Evolutionary conservation across 2,329 filamentous ascomycete genomes (phyloP).

Genomic region (Sclerotinia minor): DNA sequence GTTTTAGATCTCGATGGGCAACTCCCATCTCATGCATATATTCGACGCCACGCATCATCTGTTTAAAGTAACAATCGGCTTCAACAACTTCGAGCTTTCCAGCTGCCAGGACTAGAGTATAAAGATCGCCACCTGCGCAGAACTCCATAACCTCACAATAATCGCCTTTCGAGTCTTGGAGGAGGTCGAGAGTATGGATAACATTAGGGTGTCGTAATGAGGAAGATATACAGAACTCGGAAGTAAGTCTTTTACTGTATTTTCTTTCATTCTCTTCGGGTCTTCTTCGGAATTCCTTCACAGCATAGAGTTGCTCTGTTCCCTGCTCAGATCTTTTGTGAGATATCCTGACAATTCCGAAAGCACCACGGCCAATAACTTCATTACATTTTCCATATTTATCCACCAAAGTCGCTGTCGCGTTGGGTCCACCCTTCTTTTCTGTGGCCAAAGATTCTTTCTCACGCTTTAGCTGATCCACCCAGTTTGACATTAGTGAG

Average conservation of each 20-base stretch:
- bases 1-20: constrained; percentile 93
- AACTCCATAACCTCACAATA: constrained; percentile 99
- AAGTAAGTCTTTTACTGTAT: constrained; percentile 95
- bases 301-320: constrained; percentile 87
- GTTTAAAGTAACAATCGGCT: constrained; percentile 98
- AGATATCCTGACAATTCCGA: constrained; percentile 95
- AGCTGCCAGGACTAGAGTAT: constrained; percentile 86
- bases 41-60: constrained; percentile 97
- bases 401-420: constrained; percentile 79
- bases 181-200: constrained; percentile 92
- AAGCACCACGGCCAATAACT: constrained; percentile 91
- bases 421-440: constrained; percentile 73
- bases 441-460: constrained; percentile 75
- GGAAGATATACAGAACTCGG: constrained; percentile 97
- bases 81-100: constrained; percentile 90
- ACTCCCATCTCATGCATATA: constrained; percentile 99
- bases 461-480: constrained; percentile 87
- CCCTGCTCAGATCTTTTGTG: constrained; percentile 89
- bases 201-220: constrained; percentile 96
- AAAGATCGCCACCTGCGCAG: constrained; percentile 92
- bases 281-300: constrained; percentile 95
- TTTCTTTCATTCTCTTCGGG: constrained; percentile 95
- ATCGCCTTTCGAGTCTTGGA: constrained; percentile 94
- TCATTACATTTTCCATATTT: constrained; percentile 99
- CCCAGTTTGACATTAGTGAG: constrained; percentile 93